Base-by-base conservation (phyloP, 805 yeast genomes). In the Lipomyces yamadae region DNA sequence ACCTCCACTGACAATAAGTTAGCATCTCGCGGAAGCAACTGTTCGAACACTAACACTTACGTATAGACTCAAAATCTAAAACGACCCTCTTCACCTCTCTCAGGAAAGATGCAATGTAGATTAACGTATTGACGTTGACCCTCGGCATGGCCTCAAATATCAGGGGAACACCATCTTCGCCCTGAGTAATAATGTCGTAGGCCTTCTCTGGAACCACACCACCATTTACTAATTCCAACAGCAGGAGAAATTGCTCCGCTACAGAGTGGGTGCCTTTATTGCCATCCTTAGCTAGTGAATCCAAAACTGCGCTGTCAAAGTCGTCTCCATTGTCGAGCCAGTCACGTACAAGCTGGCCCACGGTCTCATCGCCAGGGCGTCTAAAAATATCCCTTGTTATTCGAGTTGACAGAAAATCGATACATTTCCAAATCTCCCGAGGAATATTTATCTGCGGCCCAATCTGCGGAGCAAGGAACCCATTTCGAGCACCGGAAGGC, bases 241-340 rank as follows among this genome's bases (percentile, higher is more conserved):
- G 60, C 1, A 70, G 60, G 10, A 70, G 42, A 30, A 77, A 71
- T 58, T 70, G 71, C 52, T 74, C 74, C 0, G 79, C 76, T 1
- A 78, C 79, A 1, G 88, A 82, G 52, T 81, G 79, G 4, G 80
- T 78, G 2, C 83, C 86, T 15, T 80, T 73, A 15, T 76, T 68
- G 4, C 77, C 73, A 29, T 74, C 69, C 0, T 74, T 70, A 2
- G 67, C 60, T 29, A 69, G 37, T 15, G 69, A 58, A 11, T 67
- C 69, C 35, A 39, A 75, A 56, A 29, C 72, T 29, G 78, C 72
- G 5, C 71, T 70, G 48, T 78, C 81, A 37, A 79, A 73, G 2
- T 73, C 72, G 29, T 68, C 55, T 2, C 77, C 78, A 2, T 61
- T 60, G 61, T 79, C 82, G 39, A 79, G 69, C 80, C 80, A 76